These are phyloP conservation scores for Termitomyces sp. DNA, from an alignment of 768 basidiomycete genomes.

Conservation along the genomic window DNA sequence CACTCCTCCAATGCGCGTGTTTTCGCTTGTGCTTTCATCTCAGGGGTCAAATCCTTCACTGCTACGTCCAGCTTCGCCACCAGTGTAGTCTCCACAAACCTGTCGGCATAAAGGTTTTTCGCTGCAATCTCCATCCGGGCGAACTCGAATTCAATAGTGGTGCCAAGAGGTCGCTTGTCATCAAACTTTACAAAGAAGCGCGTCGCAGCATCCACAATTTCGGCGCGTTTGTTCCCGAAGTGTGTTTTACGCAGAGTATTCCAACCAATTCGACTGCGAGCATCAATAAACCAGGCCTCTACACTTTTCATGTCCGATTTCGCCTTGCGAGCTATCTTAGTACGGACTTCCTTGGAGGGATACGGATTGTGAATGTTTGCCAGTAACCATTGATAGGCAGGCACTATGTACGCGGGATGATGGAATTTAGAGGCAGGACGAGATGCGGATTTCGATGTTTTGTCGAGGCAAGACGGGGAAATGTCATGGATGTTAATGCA, in stretches of 20 bases:
- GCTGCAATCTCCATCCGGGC: slow-evolving; percentile 15
- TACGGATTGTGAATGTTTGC: slow-evolving; percentile 47
- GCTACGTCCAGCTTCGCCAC: slow-evolving; percentile 20
- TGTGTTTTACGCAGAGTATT: slow-evolving; percentile 28
- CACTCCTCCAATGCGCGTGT: slow-evolving; percentile 2
- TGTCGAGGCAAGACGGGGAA: neutral
- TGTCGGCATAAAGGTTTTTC: slow-evolving; percentile 16
- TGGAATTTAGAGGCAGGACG: neutral
- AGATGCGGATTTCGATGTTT: neutral
- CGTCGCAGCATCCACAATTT: slow-evolving; percentile 32
- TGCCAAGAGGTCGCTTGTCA: slow-evolving; percentile 13
- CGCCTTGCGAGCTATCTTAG: slow-evolving; percentile 19
- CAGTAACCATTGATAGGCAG: slow-evolving; percentile 36
- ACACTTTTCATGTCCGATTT: slow-evolving; percentile 23
- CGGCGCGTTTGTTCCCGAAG: slow-evolving; percentile 26
- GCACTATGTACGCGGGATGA: slow-evolving; percentile 19
- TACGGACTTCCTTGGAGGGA: slow-evolving; percentile 28
- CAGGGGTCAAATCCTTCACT: slow-evolving; percentile 23
- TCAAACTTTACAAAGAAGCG: slow-evolving; percentile 23
- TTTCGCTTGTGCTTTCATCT: slow-evolving; percentile 10
- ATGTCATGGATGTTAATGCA: slow-evolving; percentile 1
- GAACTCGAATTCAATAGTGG: slow-evolving; percentile 17
- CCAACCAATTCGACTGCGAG: slow-evolving; percentile 51
- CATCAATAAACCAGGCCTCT: slow-evolving; percentile 42
- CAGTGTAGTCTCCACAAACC: slow-evolving; percentile 10